These are phyloP conservation scores for Nemophila menziesii DNA, from an alignment of 257 asterid species.

Conservation along the genomic window DNA sequence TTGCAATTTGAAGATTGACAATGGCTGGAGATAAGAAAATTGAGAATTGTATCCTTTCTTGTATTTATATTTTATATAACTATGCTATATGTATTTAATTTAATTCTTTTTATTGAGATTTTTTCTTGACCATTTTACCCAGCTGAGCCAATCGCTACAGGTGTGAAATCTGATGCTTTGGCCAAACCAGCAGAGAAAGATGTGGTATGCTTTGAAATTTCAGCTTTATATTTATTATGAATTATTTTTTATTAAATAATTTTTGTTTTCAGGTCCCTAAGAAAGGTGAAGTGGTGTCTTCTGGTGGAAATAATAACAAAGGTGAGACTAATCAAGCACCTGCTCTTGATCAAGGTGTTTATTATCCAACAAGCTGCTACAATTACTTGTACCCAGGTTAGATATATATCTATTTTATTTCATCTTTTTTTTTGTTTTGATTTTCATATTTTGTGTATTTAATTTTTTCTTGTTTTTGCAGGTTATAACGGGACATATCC, in stretches of 20 bases:
- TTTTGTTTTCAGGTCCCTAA: constrained; percentile 25
- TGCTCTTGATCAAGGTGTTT: constrained; percentile 37
- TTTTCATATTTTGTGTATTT: not conserved
- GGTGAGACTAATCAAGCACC: constrained; percentile 26
- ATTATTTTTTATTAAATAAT: not conserved
- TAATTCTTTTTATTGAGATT: not conserved
- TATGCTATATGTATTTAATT: not conserved
- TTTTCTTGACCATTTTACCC: constrained; percentile 15
- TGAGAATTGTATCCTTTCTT: not conserved
- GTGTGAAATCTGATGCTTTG: constrained; percentile 32
- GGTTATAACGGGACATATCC: constrained; percentile 39
- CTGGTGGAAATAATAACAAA: constrained; percentile 22
- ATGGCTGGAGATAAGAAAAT: constrained; percentile 7
- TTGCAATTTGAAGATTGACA: constrained; percentile 1
- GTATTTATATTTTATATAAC: too few species aligned
- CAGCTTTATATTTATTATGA: not conserved
- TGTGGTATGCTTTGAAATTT: constrained; percentile 23
- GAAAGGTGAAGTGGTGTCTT: constrained; percentile 26
- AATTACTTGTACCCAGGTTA: constrained; percentile 57
- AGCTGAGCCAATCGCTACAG: constrained; percentile 44
- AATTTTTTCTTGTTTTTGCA: constrained; percentile 14
- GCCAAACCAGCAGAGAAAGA: constrained; percentile 31
- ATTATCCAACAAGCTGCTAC: constrained; percentile 43
- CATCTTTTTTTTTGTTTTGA: not conserved
- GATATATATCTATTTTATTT: constrained; percentile 1